Percentiles rank a stretch among this genome's conserved stretches.
Conservation (phyloP, 192 early-diverging fungal species). For the Rhizoclosmatium sp. region DNA sequence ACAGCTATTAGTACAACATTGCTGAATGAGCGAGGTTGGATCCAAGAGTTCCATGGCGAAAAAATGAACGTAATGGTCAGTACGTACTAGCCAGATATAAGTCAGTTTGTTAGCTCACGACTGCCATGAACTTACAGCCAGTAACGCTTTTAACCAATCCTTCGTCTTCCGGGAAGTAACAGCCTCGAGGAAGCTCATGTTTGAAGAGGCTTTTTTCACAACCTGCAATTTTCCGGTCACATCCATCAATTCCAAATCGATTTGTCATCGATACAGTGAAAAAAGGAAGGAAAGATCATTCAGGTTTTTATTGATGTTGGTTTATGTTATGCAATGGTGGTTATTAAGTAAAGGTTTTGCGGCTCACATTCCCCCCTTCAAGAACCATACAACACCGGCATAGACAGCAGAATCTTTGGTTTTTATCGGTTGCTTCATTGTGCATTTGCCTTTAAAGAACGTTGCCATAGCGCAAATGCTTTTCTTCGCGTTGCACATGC, state of each 20-base stretch:
- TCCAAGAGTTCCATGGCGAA: constrained; percentile 10
- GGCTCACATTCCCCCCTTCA: neutral
- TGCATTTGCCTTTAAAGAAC: neutral
- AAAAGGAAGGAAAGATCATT: too few relatives aligned
- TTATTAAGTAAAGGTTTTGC: too few relatives aligned
- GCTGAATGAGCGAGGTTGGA: constrained; percentile 11
- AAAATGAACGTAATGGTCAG: constrained; percentile 33
- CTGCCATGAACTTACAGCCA: constrained; percentile 7
- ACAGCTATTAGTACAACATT: constrained; percentile 32
- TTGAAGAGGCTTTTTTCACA: too few relatives aligned
- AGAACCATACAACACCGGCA: constrained; percentile 12
- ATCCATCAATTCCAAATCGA: too few relatives aligned
- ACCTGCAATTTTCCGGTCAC: too few relatives aligned
- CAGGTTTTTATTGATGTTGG: too few relatives aligned
- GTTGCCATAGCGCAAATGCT: constrained; percentile 11
- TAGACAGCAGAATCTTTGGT: neutral
- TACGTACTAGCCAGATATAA: constrained; percentile 2
- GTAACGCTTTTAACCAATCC: constrained; percentile 30
- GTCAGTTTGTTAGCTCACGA: neutral
- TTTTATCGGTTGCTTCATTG: constrained; percentile 12
- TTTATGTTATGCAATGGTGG: too few relatives aligned
- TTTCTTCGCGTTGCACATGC: neutral
- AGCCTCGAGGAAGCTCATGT: too few relatives aligned
- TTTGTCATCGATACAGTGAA: too few relatives aligned
- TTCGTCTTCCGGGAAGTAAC: constrained; percentile 15